Percentiles rank a stretch among this genome's conserved stretches.
phyloP scores from a whole-genome alignment of 305 asterid species.

The Ilex paraguariensis region DNA sequence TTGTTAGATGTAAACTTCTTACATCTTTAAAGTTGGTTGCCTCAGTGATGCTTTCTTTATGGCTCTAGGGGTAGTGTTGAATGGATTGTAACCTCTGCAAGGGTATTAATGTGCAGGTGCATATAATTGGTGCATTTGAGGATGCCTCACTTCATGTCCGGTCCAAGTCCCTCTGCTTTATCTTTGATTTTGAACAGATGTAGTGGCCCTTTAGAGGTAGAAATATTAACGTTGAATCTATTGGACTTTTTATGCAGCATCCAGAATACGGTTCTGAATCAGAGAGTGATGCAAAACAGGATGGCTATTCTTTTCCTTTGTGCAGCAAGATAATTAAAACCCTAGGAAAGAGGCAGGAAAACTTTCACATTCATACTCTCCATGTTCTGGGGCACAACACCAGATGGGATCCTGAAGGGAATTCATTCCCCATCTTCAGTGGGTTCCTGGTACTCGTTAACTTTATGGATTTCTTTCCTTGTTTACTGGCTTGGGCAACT shows the following conservation, averaged over 20 bases:
- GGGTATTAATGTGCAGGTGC: slow-evolving; percentile 61
- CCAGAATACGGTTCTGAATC: slow-evolving; percentile 18
- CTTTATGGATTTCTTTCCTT: slow-evolving; percentile 15
- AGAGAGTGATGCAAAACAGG: slow-evolving; percentile 18
- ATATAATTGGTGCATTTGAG: slow-evolving; percentile 80
- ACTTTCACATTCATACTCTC: slow-evolving; percentile 66
- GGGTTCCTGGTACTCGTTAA: slow-evolving; percentile 74
- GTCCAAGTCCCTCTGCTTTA: slow-evolving; percentile 24
- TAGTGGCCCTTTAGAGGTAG: slow-evolving; percentile 15
- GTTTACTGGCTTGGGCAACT: neutral
- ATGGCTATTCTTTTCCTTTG: slow-evolving; percentile 72
- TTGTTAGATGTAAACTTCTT: slow-evolving; percentile 57
- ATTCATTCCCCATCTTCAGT: slow-evolving; percentile 63
- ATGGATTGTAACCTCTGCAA: slow-evolving; percentile 15
- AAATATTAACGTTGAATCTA: slow-evolving; percentile 15
- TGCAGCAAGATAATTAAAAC: slow-evolving; percentile 71
- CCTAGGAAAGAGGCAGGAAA: slow-evolving; percentile 48
- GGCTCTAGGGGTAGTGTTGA: slow-evolving; percentile 3
- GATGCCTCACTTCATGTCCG: slow-evolving; percentile 66
- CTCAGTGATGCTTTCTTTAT: slow-evolving; percentile 14
- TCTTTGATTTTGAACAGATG: slow-evolving; percentile 21
- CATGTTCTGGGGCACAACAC: slow-evolving; percentile 86
- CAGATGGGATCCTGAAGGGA: slow-evolving; percentile 64
- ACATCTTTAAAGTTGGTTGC: slow-evolving; percentile 10
- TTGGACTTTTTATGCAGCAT: slow-evolving; percentile 50